Percentiles rank a stretch among this genome's conserved stretches.
Evolutionary conservation across 2,329 filamentous ascomycete species (phyloP).

Genomic region (Ophiocordyceps sinensis): DNA sequence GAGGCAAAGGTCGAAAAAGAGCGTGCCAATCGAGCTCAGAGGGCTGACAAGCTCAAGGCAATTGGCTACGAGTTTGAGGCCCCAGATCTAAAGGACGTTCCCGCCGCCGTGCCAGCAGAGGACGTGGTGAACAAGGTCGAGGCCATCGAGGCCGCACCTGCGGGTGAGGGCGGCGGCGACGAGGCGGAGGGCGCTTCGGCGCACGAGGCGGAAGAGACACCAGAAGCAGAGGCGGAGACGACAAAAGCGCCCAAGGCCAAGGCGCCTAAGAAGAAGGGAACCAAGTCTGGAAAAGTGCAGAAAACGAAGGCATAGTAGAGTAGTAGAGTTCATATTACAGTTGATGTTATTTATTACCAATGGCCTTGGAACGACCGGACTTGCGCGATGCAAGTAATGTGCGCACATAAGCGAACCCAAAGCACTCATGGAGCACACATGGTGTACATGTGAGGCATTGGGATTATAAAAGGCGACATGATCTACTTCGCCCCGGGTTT

Average conservation of each 20-base stretch:
- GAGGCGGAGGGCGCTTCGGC: slow-evolving; percentile 7
- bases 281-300: slow-evolving; percentile 15
- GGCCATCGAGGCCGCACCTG: too few species aligned
- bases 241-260: slow-evolving; percentile 17
- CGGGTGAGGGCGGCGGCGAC: slow-evolving; percentile 8
- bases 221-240: slow-evolving; percentile 10
- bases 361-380: neutral
- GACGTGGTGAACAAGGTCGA: slow-evolving; percentile 23
- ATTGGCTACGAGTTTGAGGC: slow-evolving; percentile 74
- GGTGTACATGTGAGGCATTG: slow-evolving; percentile 29
- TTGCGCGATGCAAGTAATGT: slow-evolving; percentile 22
- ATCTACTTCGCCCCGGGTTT: slow-evolving; percentile 38
- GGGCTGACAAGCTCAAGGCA: slow-evolving; percentile 61
- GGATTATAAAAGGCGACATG: slow-evolving; percentile 46
- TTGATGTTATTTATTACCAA: neutral
- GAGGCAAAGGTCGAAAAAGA: slow-evolving; percentile 59
- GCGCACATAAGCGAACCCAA: slow-evolving; percentile 49
- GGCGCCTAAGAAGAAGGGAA: slow-evolving; percentile 22
- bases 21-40: slow-evolving; percentile 51
- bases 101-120: slow-evolving; percentile 25
- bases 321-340: neutral
- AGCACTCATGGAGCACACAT: slow-evolving; percentile 25
- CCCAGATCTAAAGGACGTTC: slow-evolving; percentile 50
- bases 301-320: neutral
- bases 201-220: slow-evolving; percentile 5